A percentile compares a stretch with the other conserved stretches of the same genome.
These are phyloP conservation scores for Phytopythium sindhum DNA, from an alignment of 352 stramenopile genomes.

Conservation along the genomic window DNA sequence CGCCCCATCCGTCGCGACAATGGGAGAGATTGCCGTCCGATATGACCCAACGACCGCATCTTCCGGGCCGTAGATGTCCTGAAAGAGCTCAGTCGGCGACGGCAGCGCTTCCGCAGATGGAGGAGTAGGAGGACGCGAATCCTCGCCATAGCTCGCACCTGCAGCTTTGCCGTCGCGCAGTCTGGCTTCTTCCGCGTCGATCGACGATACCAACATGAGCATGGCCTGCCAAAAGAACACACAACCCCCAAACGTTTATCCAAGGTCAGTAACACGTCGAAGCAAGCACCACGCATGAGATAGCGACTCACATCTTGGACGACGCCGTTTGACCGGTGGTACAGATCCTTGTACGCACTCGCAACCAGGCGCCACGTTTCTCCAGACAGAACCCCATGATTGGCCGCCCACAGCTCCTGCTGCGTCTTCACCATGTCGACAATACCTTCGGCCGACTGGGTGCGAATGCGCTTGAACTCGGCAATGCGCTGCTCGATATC, in stretches of 20 bases:
- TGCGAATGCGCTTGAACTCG: slow-evolving; percentile 57
- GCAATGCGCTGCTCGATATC: slow-evolving; percentile 66
- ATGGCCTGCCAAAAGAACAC: slow-evolving; percentile 13
- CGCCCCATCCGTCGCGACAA: slow-evolving; percentile 16
- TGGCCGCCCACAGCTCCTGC: slow-evolving; percentile 47
- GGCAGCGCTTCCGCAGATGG: background rate
- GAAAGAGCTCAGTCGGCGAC: background rate
- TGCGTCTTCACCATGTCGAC: slow-evolving; percentile 52
- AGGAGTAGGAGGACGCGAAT: background rate
- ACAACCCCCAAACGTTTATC: slow-evolving; percentile 1
- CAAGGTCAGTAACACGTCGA: background rate
- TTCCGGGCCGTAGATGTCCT: background rate
- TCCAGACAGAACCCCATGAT: slow-evolving; percentile 25
- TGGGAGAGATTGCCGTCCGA: slow-evolving; percentile 25
- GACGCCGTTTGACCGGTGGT: slow-evolving; percentile 35
- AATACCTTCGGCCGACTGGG: slow-evolving; percentile 48
- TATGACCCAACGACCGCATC: slow-evolving; percentile 18
- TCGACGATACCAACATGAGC: slow-evolving; percentile 20
- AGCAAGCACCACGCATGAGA: background rate
- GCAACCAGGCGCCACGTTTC: slow-evolving; percentile 35
- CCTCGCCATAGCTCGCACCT: background rate
- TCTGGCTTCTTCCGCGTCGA: background rate
- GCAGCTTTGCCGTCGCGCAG: slow-evolving; percentile 9
- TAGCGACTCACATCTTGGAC: slow-evolving; percentile 39
- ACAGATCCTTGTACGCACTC: slow-evolving; percentile 44